Base-by-base conservation (phyloP, 257 asterid genomes). In the Solanum pennellii region DNA sequence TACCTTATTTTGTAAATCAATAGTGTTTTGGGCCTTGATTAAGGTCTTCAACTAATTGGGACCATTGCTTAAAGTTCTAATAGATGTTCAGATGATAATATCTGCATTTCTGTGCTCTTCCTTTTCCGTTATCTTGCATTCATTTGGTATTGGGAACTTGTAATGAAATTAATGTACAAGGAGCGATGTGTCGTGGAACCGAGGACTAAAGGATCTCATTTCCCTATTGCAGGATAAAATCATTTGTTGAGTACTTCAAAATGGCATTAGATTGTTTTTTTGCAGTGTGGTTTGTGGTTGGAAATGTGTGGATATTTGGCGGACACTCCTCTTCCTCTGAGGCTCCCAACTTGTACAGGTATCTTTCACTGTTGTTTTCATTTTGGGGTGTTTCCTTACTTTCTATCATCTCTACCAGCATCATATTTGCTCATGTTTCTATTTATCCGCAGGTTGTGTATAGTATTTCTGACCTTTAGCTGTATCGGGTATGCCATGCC, bases 401-500 rank as follows among this genome's bases (percentile, higher is more conserved):
- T 77, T 25, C 33, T 18, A 2, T 9, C 42, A 35, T 35, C 25
- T 75, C 86, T 18, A 4, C 29, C 44, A 49, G 35, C 86, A 49
- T 12, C 35, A 15, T 33, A 49, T 31, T 41, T 68, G 4, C 77
- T 71, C 62, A 71, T 18, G 31, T 56, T n/a, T 65, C 72, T 31
- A 45, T 41, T 27, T 15, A 82, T 33, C 42, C 90, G 74, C 97
- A 97, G 99, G 98, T 90, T 95, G 88, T 97, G 98, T 91, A 94
- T 97, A 90, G 99, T 95, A 47, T 96, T 96, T 89, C 96, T 97
- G 85, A 92, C 96, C 82, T 92, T 97, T 79, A 96, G 99, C 91
- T 96, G 98, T 86, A 93, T 97, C 18, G 99, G 99, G 60, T 97
- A 97, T 60, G 99, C 99, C 25, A 95, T 97, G 99, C 99, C 99